These are phyloP conservation scores for Tetracladium setigerum DNA, from an alignment of 495 filamentous ascomycete genomes.

Conservation along the genomic window DNA sequence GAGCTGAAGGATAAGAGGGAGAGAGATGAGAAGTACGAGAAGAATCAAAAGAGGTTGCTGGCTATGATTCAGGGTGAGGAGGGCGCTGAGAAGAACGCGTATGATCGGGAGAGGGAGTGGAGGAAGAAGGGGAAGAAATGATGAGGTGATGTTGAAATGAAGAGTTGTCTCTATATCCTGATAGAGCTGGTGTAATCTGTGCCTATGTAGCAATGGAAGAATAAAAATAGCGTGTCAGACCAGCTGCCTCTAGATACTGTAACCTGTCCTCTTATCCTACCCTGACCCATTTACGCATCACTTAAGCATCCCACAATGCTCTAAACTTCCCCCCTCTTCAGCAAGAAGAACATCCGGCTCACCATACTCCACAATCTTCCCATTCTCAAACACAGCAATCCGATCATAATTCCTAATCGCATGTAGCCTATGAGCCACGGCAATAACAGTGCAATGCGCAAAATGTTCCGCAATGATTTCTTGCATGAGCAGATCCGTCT, in stretches of 20 bases:
- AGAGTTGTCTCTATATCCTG: no score
- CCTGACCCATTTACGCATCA: no score
- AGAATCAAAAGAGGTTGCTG: constrained; percentile 85
- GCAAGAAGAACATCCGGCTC: constrained; percentile 59
- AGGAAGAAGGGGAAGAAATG: constrained; percentile 48
- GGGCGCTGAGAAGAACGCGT: constrained; percentile 75
- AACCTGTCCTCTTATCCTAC: no score
- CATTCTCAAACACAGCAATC: constrained; percentile 77
- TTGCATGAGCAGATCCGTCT: constrained; percentile 79
- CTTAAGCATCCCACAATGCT: no score
- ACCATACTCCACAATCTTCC: constrained; percentile 61
- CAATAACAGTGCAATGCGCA: constrained; percentile 88
- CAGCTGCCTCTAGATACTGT: no score
- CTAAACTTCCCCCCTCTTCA: no score
- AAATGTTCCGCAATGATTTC: constrained; percentile 56
- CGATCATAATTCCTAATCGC: constrained; percentile 87
- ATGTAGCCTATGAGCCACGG: constrained; percentile 92
- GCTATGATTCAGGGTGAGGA: constrained; percentile 95
- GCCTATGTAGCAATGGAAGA: no score
- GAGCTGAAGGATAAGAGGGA: constrained; percentile 86
- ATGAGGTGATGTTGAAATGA: constrained; percentile 2
- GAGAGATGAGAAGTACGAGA: constrained; percentile 68
- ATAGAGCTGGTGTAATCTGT: no score
- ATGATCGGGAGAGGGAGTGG: constrained; percentile 75
- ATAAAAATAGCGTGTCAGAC: no score